phyloP scores from a whole-genome alignment of 1,284 basidiomycete species.

The Trichosporon ovoides region DNA sequence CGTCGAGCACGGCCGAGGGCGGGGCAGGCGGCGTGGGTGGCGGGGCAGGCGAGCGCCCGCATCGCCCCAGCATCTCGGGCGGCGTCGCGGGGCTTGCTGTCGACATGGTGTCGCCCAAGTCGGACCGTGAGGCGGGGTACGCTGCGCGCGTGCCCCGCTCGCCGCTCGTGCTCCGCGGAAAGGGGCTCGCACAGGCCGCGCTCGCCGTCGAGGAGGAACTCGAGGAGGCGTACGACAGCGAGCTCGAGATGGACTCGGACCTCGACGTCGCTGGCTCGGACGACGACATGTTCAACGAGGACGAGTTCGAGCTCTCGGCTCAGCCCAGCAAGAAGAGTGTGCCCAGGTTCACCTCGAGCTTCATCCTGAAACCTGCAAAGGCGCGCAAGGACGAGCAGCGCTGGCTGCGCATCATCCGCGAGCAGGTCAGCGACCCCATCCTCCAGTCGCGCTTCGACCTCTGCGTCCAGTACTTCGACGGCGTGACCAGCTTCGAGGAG shows the following conservation, averaged over 20 bases:
- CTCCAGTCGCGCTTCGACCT: slow-evolving; percentile 43
- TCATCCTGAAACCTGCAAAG: slow-evolving; percentile 39
- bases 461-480: slow-evolving; percentile 47
- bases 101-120: neutral
- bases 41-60: neutral
- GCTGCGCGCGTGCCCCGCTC: slow-evolving; percentile 16
- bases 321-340: slow-evolving; percentile 25
- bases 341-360: slow-evolving; percentile 32
- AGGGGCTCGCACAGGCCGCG: neutral
- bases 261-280: slow-evolving; percentile 28
- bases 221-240: slow-evolving; percentile 25
- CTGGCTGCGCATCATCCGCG: slow-evolving; percentile 43
- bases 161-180: neutral
- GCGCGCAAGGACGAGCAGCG: slow-evolving; percentile 46
- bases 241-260: slow-evolving; percentile 40
- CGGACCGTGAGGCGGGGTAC: neutral
- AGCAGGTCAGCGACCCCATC: slow-evolving; percentile 32
- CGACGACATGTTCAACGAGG: neutral
- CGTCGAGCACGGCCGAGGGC: slow-evolving; percentile 4
- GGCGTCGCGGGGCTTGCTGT: neutral
- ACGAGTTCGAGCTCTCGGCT: slow-evolving; percentile 28
- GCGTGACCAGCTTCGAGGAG: slow-evolving; percentile 44
- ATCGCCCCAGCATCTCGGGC: neutral
- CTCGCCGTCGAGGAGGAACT: neutral
- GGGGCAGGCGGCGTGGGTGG: too few relatives aligned